Base-by-base conservation (phyloP, 768 basidiomycete genomes). In the Rhizopogon roseolus region DNA sequence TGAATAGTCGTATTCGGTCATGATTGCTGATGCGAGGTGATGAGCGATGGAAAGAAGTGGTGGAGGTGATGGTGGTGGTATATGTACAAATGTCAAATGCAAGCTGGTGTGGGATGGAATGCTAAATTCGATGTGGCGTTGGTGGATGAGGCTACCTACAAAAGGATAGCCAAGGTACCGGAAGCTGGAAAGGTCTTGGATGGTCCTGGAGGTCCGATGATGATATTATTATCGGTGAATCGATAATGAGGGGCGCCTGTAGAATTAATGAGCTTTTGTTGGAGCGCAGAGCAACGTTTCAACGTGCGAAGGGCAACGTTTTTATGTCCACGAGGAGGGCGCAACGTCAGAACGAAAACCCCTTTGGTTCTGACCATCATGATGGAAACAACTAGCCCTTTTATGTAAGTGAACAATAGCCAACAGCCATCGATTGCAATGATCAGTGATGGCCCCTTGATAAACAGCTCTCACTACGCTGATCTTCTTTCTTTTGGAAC, bases 1-100 rank as follows among this genome's bases (percentile, higher is more conserved):
- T 50, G 80, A 81, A 65, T 72, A 82, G 68, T 82, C 81, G 76
- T 82, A 82, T 64, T 82, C 81, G 28, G 81, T 81, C 81, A 82
- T 82, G 40, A 41, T 57, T 38, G 50, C 17, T 17, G 32, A 16
- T 28, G 56, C 22, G 52, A 42, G 41, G 27, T 45, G 39, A 29
- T 50, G 53, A 53, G 22, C 43, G 49, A 53, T 64, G 49, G 34
- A 44, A 52, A 40, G 40, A 40, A 52, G 44, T 51, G 42, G 32
- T 45, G 25, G 16, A 28, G 13, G 22, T 22, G 22, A 3, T 22
- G 22, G 22, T 22, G 22, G 34, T 38, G 53, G 63, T 59, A 59
- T 66, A 63, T 56, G 40, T 42, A 49, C n/a, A 50, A 50, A 42
- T 52, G 53, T 37, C n/a, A 50, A 50, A 42, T 52, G 53, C 28